Evolutionary conservation across 345 rosid genomes (phyloP).

Genomic region (Carallia pectinifolia): DNA sequence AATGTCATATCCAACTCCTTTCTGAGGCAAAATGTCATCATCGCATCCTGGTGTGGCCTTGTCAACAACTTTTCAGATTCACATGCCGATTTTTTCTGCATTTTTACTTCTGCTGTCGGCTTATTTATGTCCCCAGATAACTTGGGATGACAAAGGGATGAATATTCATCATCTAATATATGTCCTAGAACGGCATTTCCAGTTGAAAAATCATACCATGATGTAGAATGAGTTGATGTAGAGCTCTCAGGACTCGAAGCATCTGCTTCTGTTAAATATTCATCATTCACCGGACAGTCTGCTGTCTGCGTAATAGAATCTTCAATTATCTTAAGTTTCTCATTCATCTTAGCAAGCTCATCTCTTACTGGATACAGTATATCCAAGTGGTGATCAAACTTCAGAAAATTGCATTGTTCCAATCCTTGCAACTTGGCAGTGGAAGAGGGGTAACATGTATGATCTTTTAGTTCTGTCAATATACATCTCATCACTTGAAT

Average conservation of each 20-base stretch:
- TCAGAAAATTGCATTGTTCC: slow-evolving; percentile 16
- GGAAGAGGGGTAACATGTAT: slow-evolving; percentile 11
- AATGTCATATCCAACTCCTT: slow-evolving; percentile 39
- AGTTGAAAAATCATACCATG: slow-evolving; percentile 47
- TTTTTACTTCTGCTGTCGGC: slow-evolving; percentile 17
- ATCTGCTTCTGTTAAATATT: slow-evolving; percentile 39
- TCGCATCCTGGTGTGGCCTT: slow-evolving; percentile 16
- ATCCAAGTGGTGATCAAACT: slow-evolving; percentile 33
- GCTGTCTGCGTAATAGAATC: slow-evolving; percentile 32
- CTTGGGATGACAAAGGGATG: slow-evolving; percentile 12
- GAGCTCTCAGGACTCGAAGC: slow-evolving; percentile 50
- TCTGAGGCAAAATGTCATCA: slow-evolving; percentile 30
- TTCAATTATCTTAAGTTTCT: slow-evolving; percentile 31
- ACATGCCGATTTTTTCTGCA: slow-evolving; percentile 24
- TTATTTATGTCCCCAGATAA: slow-evolving; percentile 14
- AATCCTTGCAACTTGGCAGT: slow-evolving; percentile 8
- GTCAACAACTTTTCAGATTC: slow-evolving; percentile 19
- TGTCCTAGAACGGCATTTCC: slow-evolving; percentile 32
- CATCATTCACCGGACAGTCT: slow-evolving; percentile 31
- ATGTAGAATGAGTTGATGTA: slow-evolving; percentile 26
- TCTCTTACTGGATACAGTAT: slow-evolving; percentile 42
- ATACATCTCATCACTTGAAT: slow-evolving; percentile 26
- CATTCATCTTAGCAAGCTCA: slow-evolving; percentile 41
- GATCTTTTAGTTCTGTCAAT: slow-evolving; percentile 27
- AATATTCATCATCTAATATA: slow-evolving; percentile 17